Evolutionary conservation across 106 monocot genomes (phyloP).

Genomic region (Dendrobium chrysotoxum): DNA sequence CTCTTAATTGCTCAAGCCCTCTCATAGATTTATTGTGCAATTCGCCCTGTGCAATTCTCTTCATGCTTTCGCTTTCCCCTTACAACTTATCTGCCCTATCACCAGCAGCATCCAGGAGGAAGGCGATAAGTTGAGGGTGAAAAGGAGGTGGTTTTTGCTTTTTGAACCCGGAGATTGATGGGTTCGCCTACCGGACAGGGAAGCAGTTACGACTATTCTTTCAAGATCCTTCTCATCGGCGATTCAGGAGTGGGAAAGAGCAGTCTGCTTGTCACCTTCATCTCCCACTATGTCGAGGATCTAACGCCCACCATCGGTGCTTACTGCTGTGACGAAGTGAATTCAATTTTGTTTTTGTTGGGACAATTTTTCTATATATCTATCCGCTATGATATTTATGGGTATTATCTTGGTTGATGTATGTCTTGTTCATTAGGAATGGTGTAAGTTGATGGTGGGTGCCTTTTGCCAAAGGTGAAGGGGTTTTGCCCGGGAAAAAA

Average conservation of each 20-base stretch:
- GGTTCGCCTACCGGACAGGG: constrained; percentile 12
- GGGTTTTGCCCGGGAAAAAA: not conserved
- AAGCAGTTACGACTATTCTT: constrained; percentile 36
- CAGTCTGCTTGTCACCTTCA: constrained; percentile 52
- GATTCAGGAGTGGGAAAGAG: constrained; percentile 67
- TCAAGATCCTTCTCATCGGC: constrained; percentile 58
- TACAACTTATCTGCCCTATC: not conserved
- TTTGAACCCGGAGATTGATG: constrained; percentile 2
- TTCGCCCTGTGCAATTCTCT: not conserved
- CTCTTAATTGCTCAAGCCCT: not conserved
- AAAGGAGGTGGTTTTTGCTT: not conserved
- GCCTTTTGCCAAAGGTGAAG: not conserved
- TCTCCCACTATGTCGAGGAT: constrained; percentile 23
- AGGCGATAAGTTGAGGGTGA: not conserved
- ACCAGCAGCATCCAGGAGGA: not conserved
- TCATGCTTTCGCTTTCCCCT: not conserved
- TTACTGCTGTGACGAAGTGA: not conserved
- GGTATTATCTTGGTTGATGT: not conserved
- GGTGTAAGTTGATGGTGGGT: too few species aligned
- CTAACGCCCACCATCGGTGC: constrained; percentile 4
- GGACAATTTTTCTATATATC: not conserved
- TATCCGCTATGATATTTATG: not conserved
- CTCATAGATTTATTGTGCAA: not conserved
- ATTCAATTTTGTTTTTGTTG: not conserved
- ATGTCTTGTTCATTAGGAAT: not conserved